Evolutionary conservation across 805 yeast species (phyloP), one percentile per base, ranked within the genome.

Genomic region (Osmozyma mogii): DNA sequence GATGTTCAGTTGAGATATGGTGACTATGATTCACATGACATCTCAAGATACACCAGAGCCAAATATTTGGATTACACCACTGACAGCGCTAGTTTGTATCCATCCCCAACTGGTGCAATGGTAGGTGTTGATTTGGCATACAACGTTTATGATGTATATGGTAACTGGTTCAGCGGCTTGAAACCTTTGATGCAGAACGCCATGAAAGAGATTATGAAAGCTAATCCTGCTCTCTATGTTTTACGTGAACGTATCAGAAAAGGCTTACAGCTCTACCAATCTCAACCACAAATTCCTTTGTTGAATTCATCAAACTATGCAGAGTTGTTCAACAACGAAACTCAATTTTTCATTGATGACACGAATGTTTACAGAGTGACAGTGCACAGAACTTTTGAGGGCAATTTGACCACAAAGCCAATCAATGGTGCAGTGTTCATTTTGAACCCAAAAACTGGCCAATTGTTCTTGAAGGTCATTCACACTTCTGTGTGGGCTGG

Each of bases 401-500:
- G 97, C 1, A 92, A 89, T 50, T 66, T 85, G 37, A 79, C 95
- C 1, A 87, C 95, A 0, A 85, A 84, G 46, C 95, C 96, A 6
- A 73, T 87, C 30, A 92, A 92, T 58, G 98, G 99, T 36, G 87
- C 94, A 2, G 72, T 89, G 5, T 84, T 89, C 50, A 84, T 85
- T 40, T 59, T 92, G 49, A 84, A 89, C 48, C 96, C 98, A 1
- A 76, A 78, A 42, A 74, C 88, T 1, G 98, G 98, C 20, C 96
- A 88, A 49, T 56, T 92, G 29, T 87, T 83, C 49, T 65, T 92
- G 55, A 85, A 84, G 49, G 74, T 92, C 31, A 84, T 92, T 35
- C 97, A 89, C 47, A 84, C 94, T 0, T 82, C 94, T 5, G 95
- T 85, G 2, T 92, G 96, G 94, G 80, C 95, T 3, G 99, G 99